Percentiles rank a stretch among this genome's conserved stretches.
Evolutionary conservation across 2,329 filamentous ascomycete species (phyloP).

Genomic region (Chalara sp.): DNA sequence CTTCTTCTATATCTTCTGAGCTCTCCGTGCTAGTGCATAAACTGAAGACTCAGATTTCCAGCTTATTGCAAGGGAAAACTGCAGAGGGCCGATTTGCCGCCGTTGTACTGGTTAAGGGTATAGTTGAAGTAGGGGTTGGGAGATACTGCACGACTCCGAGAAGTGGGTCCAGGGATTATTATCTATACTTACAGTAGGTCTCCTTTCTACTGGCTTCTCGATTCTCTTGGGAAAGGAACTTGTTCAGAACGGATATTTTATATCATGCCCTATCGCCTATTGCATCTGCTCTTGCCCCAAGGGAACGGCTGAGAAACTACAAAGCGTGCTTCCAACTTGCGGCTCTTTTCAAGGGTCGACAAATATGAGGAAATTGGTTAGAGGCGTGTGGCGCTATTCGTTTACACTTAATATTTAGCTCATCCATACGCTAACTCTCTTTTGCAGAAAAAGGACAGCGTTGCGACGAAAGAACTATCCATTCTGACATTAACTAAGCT

Average conservation of each 20-base stretch:
- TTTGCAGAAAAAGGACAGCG: slow-evolving; percentile 66
- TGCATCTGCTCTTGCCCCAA: too few species aligned
- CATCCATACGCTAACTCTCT: not conserved
- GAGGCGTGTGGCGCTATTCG: too few species aligned
- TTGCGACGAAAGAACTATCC: slow-evolving; percentile 67
- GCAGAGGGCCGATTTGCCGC: slow-evolving; percentile 71
- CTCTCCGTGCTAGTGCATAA: slow-evolving; percentile 64
- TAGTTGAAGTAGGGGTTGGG: slow-evolving; percentile 82
- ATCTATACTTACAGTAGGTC: slow-evolving; percentile 59
- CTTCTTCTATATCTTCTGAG: slow-evolving; percentile 51
- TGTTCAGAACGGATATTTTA: too few species aligned
- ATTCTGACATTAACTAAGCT: slow-evolving; percentile 76
- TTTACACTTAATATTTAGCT: too few species aligned
- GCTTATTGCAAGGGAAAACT: slow-evolving; percentile 70
- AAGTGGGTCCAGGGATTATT: slow-evolving; percentile 71
- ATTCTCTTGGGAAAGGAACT: not conserved
- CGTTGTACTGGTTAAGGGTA: slow-evolving; percentile 70
- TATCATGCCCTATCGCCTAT: too few species aligned
- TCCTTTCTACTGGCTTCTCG: not conserved
- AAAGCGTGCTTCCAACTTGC: too few species aligned
- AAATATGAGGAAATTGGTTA: too few species aligned
- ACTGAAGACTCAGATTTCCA: slow-evolving; percentile 70
- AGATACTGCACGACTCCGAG: slow-evolving; percentile 65
- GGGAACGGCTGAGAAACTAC: too few species aligned
- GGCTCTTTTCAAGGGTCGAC: too few species aligned